phyloP scores from a whole-genome alignment of 2,329 filamentous ascomycete species.

The Nemania abortiva region DNA sequence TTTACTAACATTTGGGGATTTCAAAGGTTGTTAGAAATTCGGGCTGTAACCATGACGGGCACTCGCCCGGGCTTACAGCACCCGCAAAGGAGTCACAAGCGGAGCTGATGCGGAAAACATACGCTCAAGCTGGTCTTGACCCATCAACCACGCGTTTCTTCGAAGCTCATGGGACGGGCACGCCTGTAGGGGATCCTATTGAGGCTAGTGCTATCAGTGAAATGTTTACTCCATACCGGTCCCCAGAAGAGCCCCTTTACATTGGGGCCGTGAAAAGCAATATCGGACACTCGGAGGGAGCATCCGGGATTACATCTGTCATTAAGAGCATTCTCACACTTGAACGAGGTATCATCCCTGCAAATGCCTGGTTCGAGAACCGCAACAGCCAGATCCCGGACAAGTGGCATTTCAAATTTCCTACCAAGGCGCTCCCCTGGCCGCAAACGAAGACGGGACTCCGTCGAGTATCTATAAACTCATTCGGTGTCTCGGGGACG shows the following conservation, averaged over 20 bases:
- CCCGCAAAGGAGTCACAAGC: conserved; percentile 25
- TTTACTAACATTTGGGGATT: neutral
- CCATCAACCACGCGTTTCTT: conserved; percentile 18
- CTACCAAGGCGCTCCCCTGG: conserved; percentile 21
- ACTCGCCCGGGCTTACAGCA: conserved; percentile 15
- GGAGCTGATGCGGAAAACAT: conserved; percentile 30
- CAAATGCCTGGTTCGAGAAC: conserved; percentile 24
- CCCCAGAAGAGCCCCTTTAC: conserved; percentile 11
- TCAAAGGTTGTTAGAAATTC: conserved; percentile 22
- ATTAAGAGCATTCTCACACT: conserved; percentile 29
- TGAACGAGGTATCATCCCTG: conserved; percentile 20
- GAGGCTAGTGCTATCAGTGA: conserved; percentile 23
- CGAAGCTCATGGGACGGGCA: conserved; percentile 36
- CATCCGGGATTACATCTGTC: conserved; percentile 23
- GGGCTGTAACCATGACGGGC: conserved; percentile 23
- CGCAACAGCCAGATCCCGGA: conserved; percentile 26
- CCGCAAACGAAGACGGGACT: conserved; percentile 22
- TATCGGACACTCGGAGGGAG: conserved; percentile 25
- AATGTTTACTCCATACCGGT: conserved; percentile 16
- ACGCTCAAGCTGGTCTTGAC: conserved; percentile 23
- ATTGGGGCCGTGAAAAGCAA: conserved; percentile 32
- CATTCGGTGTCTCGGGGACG: conserved; percentile 31
- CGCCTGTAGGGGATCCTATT: conserved; percentile 24
- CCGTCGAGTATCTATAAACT: conserved; percentile 34
- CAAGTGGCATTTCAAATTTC: conserved; percentile 23